A percentile compares a stretch with the other conserved stretches of the same genome.
Conservation (phyloP, 139 green algal species). For the Chlorokybus atmophyticus region DNA sequence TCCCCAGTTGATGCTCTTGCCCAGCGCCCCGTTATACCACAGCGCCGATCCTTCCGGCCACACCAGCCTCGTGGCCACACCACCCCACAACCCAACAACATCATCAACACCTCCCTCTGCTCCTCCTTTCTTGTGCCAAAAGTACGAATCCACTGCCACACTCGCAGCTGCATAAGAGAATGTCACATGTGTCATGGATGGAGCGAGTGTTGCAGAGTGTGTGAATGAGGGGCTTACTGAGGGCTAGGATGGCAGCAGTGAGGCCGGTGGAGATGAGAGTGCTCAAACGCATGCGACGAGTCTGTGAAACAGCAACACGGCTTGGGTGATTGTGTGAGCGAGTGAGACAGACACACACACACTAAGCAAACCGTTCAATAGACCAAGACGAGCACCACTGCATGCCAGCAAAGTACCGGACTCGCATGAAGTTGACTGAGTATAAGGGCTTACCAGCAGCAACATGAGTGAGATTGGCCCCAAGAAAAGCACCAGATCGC, state of each 20-base stretch:
- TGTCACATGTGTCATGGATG: no score
- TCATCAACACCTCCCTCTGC: no score
- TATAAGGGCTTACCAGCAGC: slow-evolving; percentile 22
- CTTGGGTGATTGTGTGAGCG: neutral
- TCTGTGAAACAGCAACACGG: neutral
- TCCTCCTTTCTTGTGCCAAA: no score
- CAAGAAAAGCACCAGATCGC: slow-evolving; percentile 55
- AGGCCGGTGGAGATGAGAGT: no score
- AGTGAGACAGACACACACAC: neutral
- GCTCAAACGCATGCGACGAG: neutral
- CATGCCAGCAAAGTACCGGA: neutral
- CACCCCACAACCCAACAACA: no score
- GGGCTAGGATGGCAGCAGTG: no score
- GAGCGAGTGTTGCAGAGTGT: no score
- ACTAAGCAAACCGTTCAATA: neutral
- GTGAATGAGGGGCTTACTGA: no score
- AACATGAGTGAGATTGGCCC: slow-evolving; percentile 46
- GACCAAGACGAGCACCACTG: neutral
- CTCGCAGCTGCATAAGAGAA: slow-evolving; percentile 23
- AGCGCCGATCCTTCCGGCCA: slow-evolving; percentile 74
- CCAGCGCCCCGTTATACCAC: slow-evolving; percentile 65
- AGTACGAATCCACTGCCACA: slow-evolving; percentile 47
- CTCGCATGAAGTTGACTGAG: neutral
- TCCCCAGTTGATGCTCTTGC: slow-evolving; percentile 65
- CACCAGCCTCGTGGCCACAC: no score